Base-by-base conservation (phyloP, 345 rosid genomes). In the Linum tenue region DNA sequence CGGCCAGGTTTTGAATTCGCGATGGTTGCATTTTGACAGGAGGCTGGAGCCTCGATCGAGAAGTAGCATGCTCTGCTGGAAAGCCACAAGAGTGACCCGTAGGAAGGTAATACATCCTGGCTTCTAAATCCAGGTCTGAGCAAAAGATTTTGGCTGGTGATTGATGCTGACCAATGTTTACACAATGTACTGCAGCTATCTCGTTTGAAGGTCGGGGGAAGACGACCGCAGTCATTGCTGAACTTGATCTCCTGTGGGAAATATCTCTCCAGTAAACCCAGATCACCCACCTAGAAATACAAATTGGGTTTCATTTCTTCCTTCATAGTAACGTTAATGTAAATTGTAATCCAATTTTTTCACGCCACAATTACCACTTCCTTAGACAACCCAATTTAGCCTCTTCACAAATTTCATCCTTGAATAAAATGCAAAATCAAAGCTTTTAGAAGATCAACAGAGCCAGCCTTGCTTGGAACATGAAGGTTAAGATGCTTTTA, bases 11-110 rank as follows among this genome's bases (percentile, higher is more conserved):
- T 73, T 16, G 61, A 53, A 41, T 44, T 60, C 56, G 14, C 62
- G 62, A 53, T 70, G 38, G 55, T 60, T 62, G 16, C 61, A 22
- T 65, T 63, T 72, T 70, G 66, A 58, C 86, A 95, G 98, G 86
- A 89, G 86, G 71, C 84, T 95, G 68, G 99, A 95, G 75, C 84
- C 98, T 3, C 80, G 80, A 72, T 86, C 99, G 3, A 86, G 91
- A 83, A 89, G 31, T 22, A 22, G 83, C 80, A 75, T 91, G 79
- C 79, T 91, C 57, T 87, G 99, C 80, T 89, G 96, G 99, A 91
- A 87, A 77, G 83, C 84, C 44, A 75, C 86, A 0, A 83, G 80
- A 77, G 80, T 68, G 60, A 81, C 84, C 10, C 84, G 84, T 43
- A 80, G 83, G 17, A 91, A 87, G 97, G 99, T 95, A 86, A 70